Conservation (phyloP, 768 basidiomycete species). For the Boletales sp. region DNA sequence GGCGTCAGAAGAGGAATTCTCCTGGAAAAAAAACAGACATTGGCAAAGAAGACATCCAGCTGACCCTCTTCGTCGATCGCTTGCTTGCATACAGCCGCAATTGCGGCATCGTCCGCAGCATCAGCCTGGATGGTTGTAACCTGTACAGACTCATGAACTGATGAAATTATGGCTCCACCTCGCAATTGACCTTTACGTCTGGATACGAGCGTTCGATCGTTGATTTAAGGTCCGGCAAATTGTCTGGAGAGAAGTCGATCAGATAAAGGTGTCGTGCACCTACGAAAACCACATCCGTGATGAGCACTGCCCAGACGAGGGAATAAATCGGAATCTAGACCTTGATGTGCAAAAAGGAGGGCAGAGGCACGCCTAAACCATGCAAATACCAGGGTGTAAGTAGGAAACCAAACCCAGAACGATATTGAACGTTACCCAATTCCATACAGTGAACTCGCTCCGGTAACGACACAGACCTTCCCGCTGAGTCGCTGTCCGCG, state of each 20-base stretch:
- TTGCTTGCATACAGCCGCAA: constrained; percentile 64
- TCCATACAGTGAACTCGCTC: constrained; percentile 81
- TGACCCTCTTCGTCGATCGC: constrained; percentile 79
- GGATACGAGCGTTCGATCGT: constrained; percentile 67
- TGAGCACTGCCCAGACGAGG: background rate
- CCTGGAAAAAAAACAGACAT: constrained; percentile 45
- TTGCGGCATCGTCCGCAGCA: constrained; percentile 73
- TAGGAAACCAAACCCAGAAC: constrained; percentile 8
- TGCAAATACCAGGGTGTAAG: constrained; percentile 2
- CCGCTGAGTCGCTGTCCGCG: constrained; percentile 57
- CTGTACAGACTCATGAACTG: constrained; percentile 39
- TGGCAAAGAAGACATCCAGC: constrained; percentile 94
- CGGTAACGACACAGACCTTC: constrained; percentile 87
- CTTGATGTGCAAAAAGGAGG: constrained; percentile 76
- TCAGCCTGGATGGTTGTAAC: constrained; percentile 77
- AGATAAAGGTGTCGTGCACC: constrained; percentile 78
- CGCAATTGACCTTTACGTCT: constrained; percentile 62
- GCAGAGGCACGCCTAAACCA: constrained; percentile 64
- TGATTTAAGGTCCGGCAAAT: constrained; percentile 67
- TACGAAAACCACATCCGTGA: constrained; percentile 25
- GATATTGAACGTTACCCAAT: constrained; percentile 61
- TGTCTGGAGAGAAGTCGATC: constrained; percentile 63
- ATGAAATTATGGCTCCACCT: constrained; percentile 1
- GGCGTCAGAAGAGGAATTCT: constrained; percentile 2
- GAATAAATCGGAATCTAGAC: constrained; percentile 31